Evolutionary conservation across 306 rosid genomes (phyloP).

Genomic region (Delonix regia): DNA sequence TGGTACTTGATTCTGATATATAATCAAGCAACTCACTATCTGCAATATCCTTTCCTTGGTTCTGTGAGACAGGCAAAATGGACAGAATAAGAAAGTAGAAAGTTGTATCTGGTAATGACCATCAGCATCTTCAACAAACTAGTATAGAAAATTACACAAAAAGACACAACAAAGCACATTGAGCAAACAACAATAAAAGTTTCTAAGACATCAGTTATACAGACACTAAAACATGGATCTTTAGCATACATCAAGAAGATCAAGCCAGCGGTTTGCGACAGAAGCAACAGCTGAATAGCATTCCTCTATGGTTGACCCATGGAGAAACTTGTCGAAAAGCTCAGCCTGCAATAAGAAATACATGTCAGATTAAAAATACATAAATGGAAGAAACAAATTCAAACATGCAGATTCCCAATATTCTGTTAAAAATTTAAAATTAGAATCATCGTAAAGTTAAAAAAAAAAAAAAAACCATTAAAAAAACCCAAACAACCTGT

Average conservation of each 20-base stretch:
- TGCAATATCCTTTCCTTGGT: slow-evolving; percentile 89
- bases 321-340: slow-evolving; percentile 92
- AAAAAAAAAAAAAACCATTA: slow-evolving; percentile 29
- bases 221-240: slow-evolving; percentile 27
- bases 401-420: slow-evolving; percentile 18
- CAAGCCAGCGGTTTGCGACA: slow-evolving; percentile 95
- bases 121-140: slow-evolving; percentile 31
- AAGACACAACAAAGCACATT: background rate
- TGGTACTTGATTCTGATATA: slow-evolving; percentile 98
- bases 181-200: slow-evolving; percentile 8
- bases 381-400: background rate
- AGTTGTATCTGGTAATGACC: slow-evolving; percentile 12
- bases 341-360: slow-evolving; percentile 71
- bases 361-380: slow-evolving; percentile 21
- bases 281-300: slow-evolving; percentile 92
- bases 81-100: slow-evolving; percentile 25
- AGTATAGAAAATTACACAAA: background rate
- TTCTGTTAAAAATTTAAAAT: background rate
- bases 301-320: slow-evolving; percentile 85
- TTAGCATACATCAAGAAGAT: slow-evolving; percentile 92
- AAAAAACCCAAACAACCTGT: slow-evolving; percentile 24
- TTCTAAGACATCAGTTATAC: slow-evolving; percentile 28
- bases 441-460: slow-evolving; percentile 1
- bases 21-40: slow-evolving; percentile 95
- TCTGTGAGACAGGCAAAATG: slow-evolving; percentile 51